Evolutionary conservation across 2,329 filamentous ascomycete species (phyloP).

Genomic region (Neofusicoccum umdonicola): DNA sequence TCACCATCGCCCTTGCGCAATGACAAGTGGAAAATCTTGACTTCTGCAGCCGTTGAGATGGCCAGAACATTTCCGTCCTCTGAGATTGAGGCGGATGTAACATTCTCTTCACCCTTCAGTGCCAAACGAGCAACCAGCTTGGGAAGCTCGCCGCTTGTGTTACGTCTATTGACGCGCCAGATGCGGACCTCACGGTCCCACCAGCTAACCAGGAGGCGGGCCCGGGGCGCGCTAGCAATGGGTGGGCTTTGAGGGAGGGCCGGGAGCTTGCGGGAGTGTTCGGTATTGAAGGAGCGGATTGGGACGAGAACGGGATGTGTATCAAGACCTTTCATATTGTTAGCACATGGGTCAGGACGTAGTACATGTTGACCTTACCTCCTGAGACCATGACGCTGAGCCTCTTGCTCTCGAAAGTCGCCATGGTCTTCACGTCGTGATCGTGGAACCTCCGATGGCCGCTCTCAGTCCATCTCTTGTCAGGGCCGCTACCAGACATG

Average conservation of each 20-base stretch:
- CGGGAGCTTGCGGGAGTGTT: slow-evolving; percentile 80
- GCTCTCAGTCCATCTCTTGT: slow-evolving; percentile 72
- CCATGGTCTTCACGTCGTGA: slow-evolving; percentile 94
- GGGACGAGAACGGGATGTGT: slow-evolving; percentile 79
- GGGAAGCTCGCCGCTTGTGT: slow-evolving; percentile 42
- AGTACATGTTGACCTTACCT: slow-evolving; percentile 55
- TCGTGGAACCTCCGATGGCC: slow-evolving; percentile 83
- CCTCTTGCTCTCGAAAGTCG: slow-evolving; percentile 77
- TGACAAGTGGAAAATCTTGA: slow-evolving; percentile 74
- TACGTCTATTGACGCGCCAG: slow-evolving; percentile 63
- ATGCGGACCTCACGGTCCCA: slow-evolving; percentile 86
- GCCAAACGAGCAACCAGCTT: slow-evolving; percentile 41
- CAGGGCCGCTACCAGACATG: slow-evolving; percentile 41
- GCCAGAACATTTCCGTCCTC: slow-evolving; percentile 69
- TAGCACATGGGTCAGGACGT: slow-evolving; percentile 28
- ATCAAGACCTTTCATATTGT: slow-evolving; percentile 65
- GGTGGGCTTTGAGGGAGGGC: slow-evolving; percentile 77
- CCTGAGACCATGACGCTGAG: slow-evolving; percentile 89
- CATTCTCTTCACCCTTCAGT: slow-evolving; percentile 69
- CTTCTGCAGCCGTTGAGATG: slow-evolving; percentile 69
- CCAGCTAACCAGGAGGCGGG: slow-evolving; percentile 81
- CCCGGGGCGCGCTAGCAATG: slow-evolving; percentile 68
- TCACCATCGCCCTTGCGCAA: slow-evolving; percentile 51
- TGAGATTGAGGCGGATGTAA: slow-evolving; percentile 72
- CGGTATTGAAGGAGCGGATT: slow-evolving; percentile 70